phyloP scores from a whole-genome alignment of 2,329 filamentous ascomycete genomes.

The Exophiala viscosa region DNA sequence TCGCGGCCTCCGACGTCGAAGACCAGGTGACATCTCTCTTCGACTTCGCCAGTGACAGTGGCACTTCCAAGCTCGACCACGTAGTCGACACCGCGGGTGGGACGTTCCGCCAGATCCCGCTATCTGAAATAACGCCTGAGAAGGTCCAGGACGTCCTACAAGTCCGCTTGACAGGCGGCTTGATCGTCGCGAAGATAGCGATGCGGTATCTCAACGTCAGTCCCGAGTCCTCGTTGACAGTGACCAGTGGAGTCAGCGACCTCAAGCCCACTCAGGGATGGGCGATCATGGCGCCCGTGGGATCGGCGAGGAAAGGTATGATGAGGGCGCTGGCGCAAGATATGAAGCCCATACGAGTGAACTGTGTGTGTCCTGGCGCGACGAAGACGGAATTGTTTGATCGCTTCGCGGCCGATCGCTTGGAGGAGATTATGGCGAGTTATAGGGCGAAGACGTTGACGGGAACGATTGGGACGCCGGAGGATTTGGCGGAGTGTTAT shows the following conservation, averaged over 20 bases:
- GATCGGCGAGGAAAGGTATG: conserved; percentile 33
- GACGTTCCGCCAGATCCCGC: conserved; percentile 12
- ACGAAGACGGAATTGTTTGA: conserved; percentile 42
- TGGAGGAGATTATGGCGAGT: conserved; percentile 32
- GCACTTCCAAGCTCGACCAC: conserved; percentile 44
- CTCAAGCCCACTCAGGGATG: conserved; percentile 36
- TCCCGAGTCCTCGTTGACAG: conserved; percentile 35
- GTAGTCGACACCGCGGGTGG: conserved; percentile 52
- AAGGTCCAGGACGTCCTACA: conserved; percentile 26
- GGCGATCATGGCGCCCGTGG: conserved; percentile 31
- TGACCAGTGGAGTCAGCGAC: conserved; percentile 39
- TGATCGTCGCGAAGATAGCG: conserved; percentile 42
- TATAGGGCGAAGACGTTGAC: not conserved
- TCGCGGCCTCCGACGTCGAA: conserved; percentile 44
- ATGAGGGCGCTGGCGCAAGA: conserved; percentile 40
- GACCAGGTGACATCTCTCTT: conserved; percentile 43
- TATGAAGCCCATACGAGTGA: conserved; percentile 42
- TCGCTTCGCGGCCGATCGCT: conserved; percentile 21
- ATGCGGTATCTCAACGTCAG: conserved; percentile 34
- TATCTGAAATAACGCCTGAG: conserved; percentile 31
- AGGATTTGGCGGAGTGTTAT: conserved; percentile 44
- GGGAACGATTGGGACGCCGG: conserved; percentile 28
- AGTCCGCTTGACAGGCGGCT: conserved; percentile 36
- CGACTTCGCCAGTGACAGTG: conserved; percentile 32
- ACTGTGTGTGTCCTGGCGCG: conserved; percentile 40